Evolutionary conservation across 768 basidiomycete genomes (phyloP).

Genomic region (Calvatia gigantea): DNA sequence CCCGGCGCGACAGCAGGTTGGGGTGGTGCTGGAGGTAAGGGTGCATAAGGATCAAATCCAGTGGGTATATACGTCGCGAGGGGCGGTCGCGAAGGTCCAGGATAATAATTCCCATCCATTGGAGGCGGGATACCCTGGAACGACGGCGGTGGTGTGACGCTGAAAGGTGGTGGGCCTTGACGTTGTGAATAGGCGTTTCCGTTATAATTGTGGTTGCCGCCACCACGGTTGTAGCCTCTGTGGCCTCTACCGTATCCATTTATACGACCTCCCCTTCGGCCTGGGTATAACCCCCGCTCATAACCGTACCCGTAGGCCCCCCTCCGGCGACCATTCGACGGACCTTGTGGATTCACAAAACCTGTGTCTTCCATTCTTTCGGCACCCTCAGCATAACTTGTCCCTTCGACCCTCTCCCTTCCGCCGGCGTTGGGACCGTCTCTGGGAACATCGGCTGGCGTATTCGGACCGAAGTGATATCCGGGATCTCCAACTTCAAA

Average conservation of each 20-base stretch:
- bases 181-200: constrained; percentile 17
- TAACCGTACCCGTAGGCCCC: constrained; percentile 24
- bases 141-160: constrained; percentile 26
- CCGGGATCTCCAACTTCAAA: constrained; percentile 62
- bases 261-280: constrained; percentile 22
- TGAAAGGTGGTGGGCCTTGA: constrained; percentile 28
- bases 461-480: constrained; percentile 53
- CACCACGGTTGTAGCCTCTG: constrained; percentile 19
- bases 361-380: neutral
- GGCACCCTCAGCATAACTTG: neutral
- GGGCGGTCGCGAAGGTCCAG: constrained; percentile 6
- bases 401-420: neutral
- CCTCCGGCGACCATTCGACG: neutral
- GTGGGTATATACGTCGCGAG: constrained; percentile 13
- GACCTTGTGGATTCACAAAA: neutral
- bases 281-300: constrained; percentile 25
- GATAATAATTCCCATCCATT: constrained; percentile 10
- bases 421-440: constrained; percentile 22
- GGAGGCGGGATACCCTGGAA: constrained; percentile 13
- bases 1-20: constrained; percentile 14
- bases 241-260: constrained; percentile 36
- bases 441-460: constrained; percentile 25
- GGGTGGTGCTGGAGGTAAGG: constrained; percentile 23
- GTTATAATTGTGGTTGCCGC: constrained; percentile 21
- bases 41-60: constrained; percentile 12